Evolutionary conservation across 2,329 filamentous ascomycete genomes (phyloP), one percentile per base, ranked within the genome.

Genomic region (Trichoderma breve): DNA sequence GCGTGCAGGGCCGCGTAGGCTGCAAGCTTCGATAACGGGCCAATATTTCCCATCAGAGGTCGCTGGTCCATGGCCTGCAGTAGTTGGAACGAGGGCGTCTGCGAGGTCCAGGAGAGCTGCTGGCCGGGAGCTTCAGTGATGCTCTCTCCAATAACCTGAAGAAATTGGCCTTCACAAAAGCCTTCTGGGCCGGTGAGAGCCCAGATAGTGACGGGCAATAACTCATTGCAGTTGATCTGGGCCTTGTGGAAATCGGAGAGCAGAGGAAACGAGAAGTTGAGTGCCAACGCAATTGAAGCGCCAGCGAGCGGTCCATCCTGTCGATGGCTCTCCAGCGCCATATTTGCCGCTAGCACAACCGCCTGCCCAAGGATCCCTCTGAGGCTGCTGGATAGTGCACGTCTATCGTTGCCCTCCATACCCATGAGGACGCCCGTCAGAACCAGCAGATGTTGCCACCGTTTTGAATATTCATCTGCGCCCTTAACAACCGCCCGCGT

Each of bases 371-470:
- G 84, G 55, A 89, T 93, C 39, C 84, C 87, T 60, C 91, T 86
- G 79, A 95, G 85, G 65, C 86, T 81, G 36, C 84, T 82, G 6
- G 91, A 88, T n/a, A 94, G 81, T n/a, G 89, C 88, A 72, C 87
- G 86, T 60, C 89, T 83, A 53, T 90, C 87, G 73, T 88, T 86
- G 18, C 87, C 84, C 75, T 92, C 91, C 78, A 95, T 91, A 9
- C 93, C 94, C 78, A 95, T 87, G 72, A 97, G 82, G 26, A 97
- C 84, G 3, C 94, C 95, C 0, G 91, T 90, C 9, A 97, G 87
- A 6, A 95, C 87, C n/a, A 97, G 84, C 34, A 94, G 82, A 80
- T 97, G 94, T 80, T 94, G 91, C 94, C 94, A 97, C 77, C 93
- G 85, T 30, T 85, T 86, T 18, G 89, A 89, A 58, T 86, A 84